These are phyloP conservation scores for Leccinum fibrillosum DNA, from an alignment of 768 basidiomycete genomes.

Conservation along the genomic window DNA sequence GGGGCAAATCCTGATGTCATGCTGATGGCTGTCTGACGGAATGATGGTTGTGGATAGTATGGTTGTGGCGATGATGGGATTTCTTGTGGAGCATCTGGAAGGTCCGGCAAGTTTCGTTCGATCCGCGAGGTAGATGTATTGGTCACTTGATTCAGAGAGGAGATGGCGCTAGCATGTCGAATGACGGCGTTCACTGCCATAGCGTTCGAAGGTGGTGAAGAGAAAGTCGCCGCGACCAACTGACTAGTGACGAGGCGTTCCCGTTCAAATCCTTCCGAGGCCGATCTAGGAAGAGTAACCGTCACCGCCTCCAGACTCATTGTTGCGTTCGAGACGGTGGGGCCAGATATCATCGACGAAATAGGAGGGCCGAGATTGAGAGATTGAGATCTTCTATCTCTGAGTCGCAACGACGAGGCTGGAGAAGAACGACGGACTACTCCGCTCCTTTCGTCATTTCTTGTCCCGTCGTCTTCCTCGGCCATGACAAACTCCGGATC, in stretches of 20 bases:
- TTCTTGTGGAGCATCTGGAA: constrained; percentile 23
- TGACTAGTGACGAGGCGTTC: constrained; percentile 43
- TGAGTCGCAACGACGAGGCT: constrained; percentile 41
- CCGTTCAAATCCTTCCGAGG: constrained; percentile 32
- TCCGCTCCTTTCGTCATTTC: constrained; percentile 15
- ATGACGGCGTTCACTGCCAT: constrained; percentile 26
- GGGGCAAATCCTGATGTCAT: constrained; percentile 67
- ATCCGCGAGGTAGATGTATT: constrained; percentile 24
- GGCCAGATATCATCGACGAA: constrained; percentile 25
- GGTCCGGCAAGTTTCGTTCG: constrained; percentile 30
- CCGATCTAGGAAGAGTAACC: constrained; percentile 27
- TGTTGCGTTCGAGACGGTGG: constrained; percentile 25
- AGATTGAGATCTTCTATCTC: constrained; percentile 65
- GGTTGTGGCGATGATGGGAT: constrained; percentile 1
- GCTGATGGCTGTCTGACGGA: constrained; percentile 69
- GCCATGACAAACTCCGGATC: constrained; percentile 66
- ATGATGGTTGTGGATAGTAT: constrained; percentile 29
- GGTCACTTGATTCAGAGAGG: constrained; percentile 24
- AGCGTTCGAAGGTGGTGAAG: constrained; percentile 22
- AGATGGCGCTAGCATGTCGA: constrained; percentile 19
- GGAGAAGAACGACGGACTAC: constrained; percentile 36
- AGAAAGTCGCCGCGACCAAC: constrained; percentile 41
- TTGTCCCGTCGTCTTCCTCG: constrained; percentile 50
- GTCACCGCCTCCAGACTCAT: constrained; percentile 31
- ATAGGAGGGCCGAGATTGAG: constrained; percentile 46